Percentiles rank a stretch among this genome's conserved stretches.
Conservation (phyloP, 345 rosid species). For the Salix arbutifolia region DNA sequence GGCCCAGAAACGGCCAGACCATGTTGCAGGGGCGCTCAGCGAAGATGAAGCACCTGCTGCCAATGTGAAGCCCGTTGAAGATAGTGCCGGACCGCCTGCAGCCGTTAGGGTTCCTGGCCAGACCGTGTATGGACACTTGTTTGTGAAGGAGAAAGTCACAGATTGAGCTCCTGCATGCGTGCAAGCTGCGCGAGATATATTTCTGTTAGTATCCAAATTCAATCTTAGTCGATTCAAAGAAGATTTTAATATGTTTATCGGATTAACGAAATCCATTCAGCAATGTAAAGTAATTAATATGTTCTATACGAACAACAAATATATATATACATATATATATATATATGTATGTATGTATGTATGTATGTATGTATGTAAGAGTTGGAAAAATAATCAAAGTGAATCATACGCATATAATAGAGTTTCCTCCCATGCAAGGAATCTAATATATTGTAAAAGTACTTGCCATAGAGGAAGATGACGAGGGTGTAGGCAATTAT, state of each 20-base stretch:
- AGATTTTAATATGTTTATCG: no score
- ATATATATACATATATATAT: no score
- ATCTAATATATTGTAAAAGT: neutral
- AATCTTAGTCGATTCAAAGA: no score
- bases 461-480: neutral
- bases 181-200: no score
- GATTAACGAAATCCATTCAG: no score
- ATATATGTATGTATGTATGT: no score
- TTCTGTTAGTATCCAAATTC: no score
- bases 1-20: constrained; percentile 54
- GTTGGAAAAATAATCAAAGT: no score
- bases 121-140: neutral
- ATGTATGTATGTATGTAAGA: no score
- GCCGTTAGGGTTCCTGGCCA: neutral
- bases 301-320: no score
- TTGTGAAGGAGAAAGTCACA: neutral
- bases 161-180: neutral
- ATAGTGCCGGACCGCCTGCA: neutral
- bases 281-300: no score
- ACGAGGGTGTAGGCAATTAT: neutral
- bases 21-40: constrained; percentile 27
- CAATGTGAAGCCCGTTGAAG: constrained; percentile 35
- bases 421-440: neutral
- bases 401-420: no score
- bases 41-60: constrained; percentile 18